Percentiles rank a stretch among this genome's conserved stretches.
These are phyloP conservation scores for Chamaenerion angustifolium DNA, from an alignment of 345 rosid genomes.

Conservation along the genomic window DNA sequence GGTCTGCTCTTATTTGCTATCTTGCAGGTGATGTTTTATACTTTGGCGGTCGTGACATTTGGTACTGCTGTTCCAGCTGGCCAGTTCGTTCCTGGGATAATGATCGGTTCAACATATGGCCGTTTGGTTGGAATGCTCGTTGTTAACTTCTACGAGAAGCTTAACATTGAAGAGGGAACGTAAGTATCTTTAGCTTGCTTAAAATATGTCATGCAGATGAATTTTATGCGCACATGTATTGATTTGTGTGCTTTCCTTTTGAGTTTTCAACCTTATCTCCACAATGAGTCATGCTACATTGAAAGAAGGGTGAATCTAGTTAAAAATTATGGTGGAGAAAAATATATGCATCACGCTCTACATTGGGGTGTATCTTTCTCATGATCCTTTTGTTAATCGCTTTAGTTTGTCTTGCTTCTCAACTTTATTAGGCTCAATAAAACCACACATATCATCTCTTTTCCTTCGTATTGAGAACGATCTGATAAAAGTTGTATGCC, in stretches of 20 bases:
- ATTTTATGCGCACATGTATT: no score
- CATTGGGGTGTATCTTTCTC: no score
- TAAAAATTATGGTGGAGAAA: no score
- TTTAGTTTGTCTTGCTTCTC: no score
- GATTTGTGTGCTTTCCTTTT: background rate
- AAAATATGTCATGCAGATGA: no score
- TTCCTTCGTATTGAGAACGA: background rate
- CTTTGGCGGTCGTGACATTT: constrained; percentile 84
- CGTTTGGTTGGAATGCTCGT: constrained; percentile 97
- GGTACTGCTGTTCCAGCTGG: constrained; percentile 99
- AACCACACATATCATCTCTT: background rate
- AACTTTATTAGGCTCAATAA: no score
- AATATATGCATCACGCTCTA: no score
- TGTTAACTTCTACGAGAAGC: constrained; percentile 80
- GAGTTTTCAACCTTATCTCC: no score
- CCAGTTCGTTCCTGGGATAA: constrained; percentile 95
- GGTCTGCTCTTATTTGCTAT: no score
- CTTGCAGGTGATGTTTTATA: constrained; percentile 84
- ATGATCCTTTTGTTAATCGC: no score
- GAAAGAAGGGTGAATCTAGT: no score
- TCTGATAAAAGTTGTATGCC: constrained; percentile 1
- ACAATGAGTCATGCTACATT: no score
- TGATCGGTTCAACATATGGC: constrained; percentile 98
- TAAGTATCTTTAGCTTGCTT: constrained; percentile 20
- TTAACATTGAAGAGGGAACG: constrained; percentile 98